Evolutionary conservation across 2,329 filamentous ascomycete species (phyloP).

Genomic region (Ceratocystis colombiana): DNA sequence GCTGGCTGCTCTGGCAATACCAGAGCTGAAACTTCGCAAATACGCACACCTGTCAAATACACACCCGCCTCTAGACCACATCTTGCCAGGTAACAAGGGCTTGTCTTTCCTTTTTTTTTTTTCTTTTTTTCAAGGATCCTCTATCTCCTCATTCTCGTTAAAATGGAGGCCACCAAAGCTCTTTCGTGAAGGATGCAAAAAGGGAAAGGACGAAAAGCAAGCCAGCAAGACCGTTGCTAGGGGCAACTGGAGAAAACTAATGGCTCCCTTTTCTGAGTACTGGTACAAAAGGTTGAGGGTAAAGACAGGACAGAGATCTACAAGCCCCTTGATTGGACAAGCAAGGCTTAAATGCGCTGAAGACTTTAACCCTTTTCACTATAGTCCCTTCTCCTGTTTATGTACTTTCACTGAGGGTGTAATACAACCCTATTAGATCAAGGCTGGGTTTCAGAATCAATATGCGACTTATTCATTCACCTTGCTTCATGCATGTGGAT

Average conservation of each 20-base stretch:
- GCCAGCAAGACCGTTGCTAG: not conserved
- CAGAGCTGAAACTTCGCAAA: no score
- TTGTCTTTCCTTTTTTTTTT: not conserved
- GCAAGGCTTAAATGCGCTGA: conserved; percentile 4
- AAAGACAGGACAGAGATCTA: not conserved
- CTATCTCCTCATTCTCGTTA: conserved; percentile 6
- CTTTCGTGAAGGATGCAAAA: conserved; percentile 9
- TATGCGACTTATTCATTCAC: not conserved
- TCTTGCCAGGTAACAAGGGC: conserved; percentile 1
- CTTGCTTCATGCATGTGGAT: not conserved
- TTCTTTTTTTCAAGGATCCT: not conserved
- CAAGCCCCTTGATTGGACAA: conserved; percentile 7
- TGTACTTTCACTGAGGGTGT: not conserved
- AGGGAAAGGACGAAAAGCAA: not conserved
- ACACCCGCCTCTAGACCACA: not conserved
- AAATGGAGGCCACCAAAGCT: conserved; percentile 15
- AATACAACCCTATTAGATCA: not conserved
- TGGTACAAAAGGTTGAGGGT: not conserved
- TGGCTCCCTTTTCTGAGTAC: not conserved
- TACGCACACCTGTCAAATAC: not conserved
- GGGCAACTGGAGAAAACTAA: not conserved
- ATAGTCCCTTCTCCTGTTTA: not conserved
- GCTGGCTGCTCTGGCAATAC: not conserved
- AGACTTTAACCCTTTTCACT: conserved; percentile 13
- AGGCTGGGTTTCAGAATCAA: not conserved